A percentile compares a stretch with the other conserved stretches of the same genome.
phyloP scores from a whole-genome alignment of 2,329 filamentous ascomycete genomes.

The Pseudopithomyces maydicus region DNA sequence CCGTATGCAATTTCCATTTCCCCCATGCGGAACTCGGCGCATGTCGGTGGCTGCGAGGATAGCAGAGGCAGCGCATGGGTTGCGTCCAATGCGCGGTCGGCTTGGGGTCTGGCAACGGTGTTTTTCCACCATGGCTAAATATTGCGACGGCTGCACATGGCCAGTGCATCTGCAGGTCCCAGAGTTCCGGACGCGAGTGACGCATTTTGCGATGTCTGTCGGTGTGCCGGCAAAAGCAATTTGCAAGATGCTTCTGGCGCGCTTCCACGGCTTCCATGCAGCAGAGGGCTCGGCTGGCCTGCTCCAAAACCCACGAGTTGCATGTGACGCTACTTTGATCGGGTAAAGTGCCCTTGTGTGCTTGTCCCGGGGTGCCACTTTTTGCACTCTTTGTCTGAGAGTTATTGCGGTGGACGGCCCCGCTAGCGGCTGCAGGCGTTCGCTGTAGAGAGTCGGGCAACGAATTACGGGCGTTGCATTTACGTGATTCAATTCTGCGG shows the following conservation, averaged over 20 bases:
- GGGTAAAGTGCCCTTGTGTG: slow-evolving; percentile 4
- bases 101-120: background rate
- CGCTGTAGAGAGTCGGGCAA: background rate
- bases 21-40: background rate
- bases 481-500: slow-evolving; percentile 22
- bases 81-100: background rate
- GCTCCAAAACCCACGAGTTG: background rate
- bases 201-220: slow-evolving; percentile 3
- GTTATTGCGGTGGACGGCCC: background rate
- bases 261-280: slow-evolving; percentile 12
- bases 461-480: slow-evolving; percentile 22
- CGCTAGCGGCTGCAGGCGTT: slow-evolving; percentile 3
- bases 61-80: background rate
- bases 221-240: background rate
- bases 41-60: background rate
- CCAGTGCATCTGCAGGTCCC: slow-evolving; percentile 6
- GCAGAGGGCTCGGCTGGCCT: background rate
- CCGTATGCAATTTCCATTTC: slow-evolving; percentile 1
- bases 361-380: background rate
- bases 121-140: slow-evolving; percentile 18
- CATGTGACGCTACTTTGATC: slow-evolving; percentile 11
- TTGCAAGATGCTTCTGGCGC: slow-evolving; percentile 15
- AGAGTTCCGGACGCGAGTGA: slow-evolving; percentile 12
- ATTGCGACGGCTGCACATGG: slow-evolving; percentile 1
- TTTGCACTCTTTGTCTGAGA: background rate